Evolutionary conservation across 345 rosid species (phyloP).

Genomic region (Hibiscus tridactylites): DNA sequence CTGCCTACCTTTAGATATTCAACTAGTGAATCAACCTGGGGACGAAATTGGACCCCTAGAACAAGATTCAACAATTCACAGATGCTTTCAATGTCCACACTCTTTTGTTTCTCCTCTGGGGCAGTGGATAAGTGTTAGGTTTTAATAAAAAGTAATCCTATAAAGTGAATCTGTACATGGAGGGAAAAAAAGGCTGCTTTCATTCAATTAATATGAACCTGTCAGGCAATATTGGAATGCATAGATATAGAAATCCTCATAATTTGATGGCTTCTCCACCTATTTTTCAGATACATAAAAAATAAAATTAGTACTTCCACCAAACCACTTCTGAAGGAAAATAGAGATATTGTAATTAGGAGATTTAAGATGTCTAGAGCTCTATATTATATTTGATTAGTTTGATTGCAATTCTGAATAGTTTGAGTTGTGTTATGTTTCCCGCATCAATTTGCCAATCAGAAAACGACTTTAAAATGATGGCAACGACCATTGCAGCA

Average conservation of each 20-base stretch:
- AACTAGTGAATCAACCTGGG: constrained; percentile 29
- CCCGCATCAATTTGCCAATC: neutral
- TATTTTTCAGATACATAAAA: constrained; percentile 15
- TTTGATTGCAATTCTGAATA: neutral
- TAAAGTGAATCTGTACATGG: neutral
- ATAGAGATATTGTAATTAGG: neutral
- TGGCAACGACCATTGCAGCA: neutral
- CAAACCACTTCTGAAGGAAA: neutral
- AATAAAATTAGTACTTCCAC: neutral
- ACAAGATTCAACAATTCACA: constrained; percentile 48
- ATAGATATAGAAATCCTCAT: constrained; percentile 34
- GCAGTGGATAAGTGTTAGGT: constrained; percentile 5
- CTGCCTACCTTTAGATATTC: constrained; percentile 39
- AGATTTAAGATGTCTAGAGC: neutral
- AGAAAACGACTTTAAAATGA: neutral
- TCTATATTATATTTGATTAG: neutral
- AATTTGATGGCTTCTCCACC: constrained; percentile 25
- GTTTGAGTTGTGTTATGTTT: neutral
- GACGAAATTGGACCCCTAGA: constrained; percentile 26
- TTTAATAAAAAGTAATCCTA: neutral
- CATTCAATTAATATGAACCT: constrained; percentile 24
- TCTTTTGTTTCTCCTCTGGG: constrained; percentile 51
- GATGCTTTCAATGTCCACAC: constrained; percentile 38
- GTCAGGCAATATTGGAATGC: constrained; percentile 48
- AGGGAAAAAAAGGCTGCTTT: neutral